These are phyloP conservation scores for Shiraia sp. DNA, from an alignment of 2,329 filamentous ascomycete genomes.

Conservation along the genomic window DNA sequence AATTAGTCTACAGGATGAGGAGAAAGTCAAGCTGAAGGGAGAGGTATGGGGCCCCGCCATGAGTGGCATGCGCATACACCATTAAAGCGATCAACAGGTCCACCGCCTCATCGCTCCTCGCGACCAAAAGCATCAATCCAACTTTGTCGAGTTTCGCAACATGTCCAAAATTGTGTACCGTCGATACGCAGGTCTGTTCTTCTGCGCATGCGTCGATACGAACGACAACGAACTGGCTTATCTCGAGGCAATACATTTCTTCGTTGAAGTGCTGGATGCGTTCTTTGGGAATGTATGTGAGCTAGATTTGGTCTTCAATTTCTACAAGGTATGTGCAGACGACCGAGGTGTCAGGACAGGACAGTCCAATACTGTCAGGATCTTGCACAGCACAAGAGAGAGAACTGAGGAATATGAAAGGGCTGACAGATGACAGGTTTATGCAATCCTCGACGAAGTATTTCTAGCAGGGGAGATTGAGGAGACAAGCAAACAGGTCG, in stretches of 20 bases:
- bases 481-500: constrained; percentile 98
- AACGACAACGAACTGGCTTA: constrained; percentile 98
- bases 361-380: no score
- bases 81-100: constrained; percentile 60
- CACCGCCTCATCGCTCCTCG: constrained; percentile 96
- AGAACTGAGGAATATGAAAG: background rate
- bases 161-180: constrained; percentile 94
- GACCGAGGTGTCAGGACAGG: background rate
- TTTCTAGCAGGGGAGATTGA: constrained; percentile 98
- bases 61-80: background rate
- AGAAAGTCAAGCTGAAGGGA: constrained; percentile 98
- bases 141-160: constrained; percentile 94
- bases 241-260: constrained; percentile 98
- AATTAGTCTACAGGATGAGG: constrained; percentile 69
- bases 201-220: constrained; percentile 98
- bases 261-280: constrained; percentile 96
- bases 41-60: constrained; percentile 62
- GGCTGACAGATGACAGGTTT: constrained; percentile 63
- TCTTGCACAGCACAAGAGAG: no score
- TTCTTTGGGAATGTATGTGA: constrained; percentile 99
- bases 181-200: constrained; percentile 96
- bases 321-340: constrained; percentile 63
- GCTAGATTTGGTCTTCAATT: constrained; percentile 81
- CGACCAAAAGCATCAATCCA: constrained; percentile 99
- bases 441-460: constrained; percentile 97